These are phyloP conservation scores for Mucor racemosus DNA, from an alignment of 371 early-diverging fungal species.

Conservation along the genomic window DNA sequence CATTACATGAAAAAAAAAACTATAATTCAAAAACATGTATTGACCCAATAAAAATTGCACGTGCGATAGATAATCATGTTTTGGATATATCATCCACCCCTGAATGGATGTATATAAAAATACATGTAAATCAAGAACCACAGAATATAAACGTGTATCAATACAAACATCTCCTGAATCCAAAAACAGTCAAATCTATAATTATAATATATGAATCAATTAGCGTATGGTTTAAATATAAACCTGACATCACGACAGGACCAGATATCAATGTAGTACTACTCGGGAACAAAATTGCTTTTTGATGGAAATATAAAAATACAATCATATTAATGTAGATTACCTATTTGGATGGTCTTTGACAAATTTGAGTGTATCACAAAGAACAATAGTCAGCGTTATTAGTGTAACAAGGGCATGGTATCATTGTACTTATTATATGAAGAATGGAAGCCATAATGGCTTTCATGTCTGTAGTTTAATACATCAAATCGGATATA, in stretches of 20 bases:
- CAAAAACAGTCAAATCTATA: no score
- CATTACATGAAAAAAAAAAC: not conserved
- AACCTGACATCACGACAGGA: conserved; percentile 5
- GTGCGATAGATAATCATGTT: not conserved
- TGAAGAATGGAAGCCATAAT: not conserved
- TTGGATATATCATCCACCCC: not conserved
- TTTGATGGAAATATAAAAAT: not conserved
- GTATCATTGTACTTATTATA: no score
- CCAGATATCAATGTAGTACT: not conserved
- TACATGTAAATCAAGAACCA: conserved; percentile 2
- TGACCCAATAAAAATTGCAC: not conserved
- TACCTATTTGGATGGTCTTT: not conserved
- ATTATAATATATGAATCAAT: no score
- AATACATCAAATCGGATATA: no score
- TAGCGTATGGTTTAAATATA: not conserved
- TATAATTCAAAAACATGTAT: no score
- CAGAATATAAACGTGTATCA: not conserved
- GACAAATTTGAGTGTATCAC: not conserved
- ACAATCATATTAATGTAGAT: not conserved
- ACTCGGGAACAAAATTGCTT: not conserved
- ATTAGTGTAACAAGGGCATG: no score
- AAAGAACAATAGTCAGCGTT: not conserved
- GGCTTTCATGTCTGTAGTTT: no score
- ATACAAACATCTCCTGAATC: no score
- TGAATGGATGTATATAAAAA: not conserved